A percentile compares a stretch with the other conserved stretches of the same genome.
These are phyloP conservation scores for Solanum hybrid DNA, from an alignment of 305 asterid genomes.

Conservation along the genomic window DNA sequence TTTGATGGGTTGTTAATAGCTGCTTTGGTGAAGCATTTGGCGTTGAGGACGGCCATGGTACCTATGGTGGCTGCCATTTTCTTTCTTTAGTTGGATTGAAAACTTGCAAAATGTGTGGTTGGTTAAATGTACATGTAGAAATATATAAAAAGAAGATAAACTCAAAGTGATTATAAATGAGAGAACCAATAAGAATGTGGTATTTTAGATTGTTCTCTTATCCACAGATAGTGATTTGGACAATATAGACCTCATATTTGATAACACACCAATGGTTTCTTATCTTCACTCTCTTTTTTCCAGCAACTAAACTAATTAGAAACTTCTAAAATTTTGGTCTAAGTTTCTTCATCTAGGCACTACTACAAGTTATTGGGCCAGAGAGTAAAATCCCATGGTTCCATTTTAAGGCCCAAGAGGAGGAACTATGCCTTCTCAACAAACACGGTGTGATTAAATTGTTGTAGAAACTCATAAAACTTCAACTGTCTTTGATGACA, in stretches of 20 bases:
- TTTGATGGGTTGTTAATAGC: conserved; percentile 14
- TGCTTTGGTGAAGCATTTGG: conserved; percentile 38
- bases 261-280: conserved; percentile 15
- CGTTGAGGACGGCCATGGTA: conserved; percentile 53
- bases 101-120: not conserved
- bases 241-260: conserved; percentile 20
- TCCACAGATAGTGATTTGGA: conserved; percentile 17
- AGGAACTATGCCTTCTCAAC: not conserved
- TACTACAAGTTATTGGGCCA: not conserved
- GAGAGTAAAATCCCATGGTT: not conserved
- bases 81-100: not conserved
- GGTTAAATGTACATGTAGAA: not conserved
- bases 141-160: conserved; percentile 9
- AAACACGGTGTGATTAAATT: not conserved
- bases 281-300: conserved; percentile 7
- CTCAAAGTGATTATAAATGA: not conserved
- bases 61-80: conserved; percentile 71
- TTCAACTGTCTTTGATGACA: not conserved
- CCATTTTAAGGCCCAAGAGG: not conserved
- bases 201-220: conserved; percentile 27
- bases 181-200: conserved; percentile 21
- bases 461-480: not conserved
- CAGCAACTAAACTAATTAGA: not conserved
- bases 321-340: not conserved
- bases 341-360: not conserved